Conservation (phyloP, 208 protist species). For the Tritrichomonas musculus region DNA sequence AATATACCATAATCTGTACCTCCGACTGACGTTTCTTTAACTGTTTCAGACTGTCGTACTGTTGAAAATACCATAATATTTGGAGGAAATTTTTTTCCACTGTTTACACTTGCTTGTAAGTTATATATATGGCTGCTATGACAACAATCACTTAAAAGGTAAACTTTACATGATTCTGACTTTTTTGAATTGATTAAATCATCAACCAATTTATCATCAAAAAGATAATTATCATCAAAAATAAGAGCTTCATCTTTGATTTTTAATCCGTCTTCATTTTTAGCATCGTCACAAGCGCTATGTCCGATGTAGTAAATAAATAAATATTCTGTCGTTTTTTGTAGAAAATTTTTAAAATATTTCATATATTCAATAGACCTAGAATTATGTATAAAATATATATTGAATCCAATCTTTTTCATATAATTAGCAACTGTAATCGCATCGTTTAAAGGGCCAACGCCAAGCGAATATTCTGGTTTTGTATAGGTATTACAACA, state of each 20-base stretch:
- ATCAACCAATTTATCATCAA: not conserved
- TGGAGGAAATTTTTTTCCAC: not conserved
- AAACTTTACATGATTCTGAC: too few species aligned
- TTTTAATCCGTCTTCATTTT: not conserved
- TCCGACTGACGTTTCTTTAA: too few species aligned
- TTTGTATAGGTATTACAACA: too few species aligned
- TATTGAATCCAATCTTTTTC: not conserved
- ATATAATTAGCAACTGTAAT: too few species aligned
- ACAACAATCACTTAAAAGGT: not conserved
- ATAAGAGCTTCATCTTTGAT: conserved; percentile 9
- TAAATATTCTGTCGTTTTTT: not conserved
- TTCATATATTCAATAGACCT: not conserved
- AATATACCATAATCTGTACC: too few species aligned
- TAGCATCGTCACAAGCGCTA: not conserved
- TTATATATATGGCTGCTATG: not conserved
- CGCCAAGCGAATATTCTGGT: not conserved
- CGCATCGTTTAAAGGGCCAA: not conserved
- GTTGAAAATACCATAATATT: conserved; percentile 7
- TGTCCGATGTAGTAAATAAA: conserved; percentile 16
- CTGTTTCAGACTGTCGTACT: too few species aligned
- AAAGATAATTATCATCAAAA: not conserved
- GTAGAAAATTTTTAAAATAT: not conserved
- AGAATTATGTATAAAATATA: not conserved
- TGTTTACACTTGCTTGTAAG: not conserved
- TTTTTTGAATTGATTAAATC: not conserved